These are phyloP conservation scores for Rhodotorula diobovata DNA, from an alignment of 768 basidiomycete genomes.

Conservation along the genomic window DNA sequence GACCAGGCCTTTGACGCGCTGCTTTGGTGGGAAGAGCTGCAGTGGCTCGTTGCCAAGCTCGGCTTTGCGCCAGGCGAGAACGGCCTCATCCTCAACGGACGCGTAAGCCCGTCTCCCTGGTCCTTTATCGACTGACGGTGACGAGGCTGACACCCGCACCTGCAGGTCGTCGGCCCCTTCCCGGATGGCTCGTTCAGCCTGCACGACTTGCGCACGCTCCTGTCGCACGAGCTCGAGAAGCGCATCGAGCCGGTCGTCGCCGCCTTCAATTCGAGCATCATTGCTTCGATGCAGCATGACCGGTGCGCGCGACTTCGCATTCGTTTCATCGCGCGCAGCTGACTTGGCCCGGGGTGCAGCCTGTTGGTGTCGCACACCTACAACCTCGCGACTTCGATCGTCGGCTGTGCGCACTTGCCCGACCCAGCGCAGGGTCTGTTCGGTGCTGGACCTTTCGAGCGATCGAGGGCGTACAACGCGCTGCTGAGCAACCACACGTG, in stretches of 20 bases:
- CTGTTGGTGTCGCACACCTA: constrained; percentile 58
- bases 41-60: constrained; percentile 7
- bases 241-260: constrained; percentile 65
- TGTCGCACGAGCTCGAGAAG: constrained; percentile 67
- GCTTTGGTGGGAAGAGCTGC: constrained; percentile 21
- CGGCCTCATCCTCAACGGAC: constrained; percentile 72
- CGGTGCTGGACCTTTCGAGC: constrained; percentile 10
- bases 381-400: constrained; percentile 64
- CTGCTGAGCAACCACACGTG: constrained; percentile 25
- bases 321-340: too few species aligned
- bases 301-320: background rate
- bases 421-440: constrained; percentile 48
- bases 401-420: constrained; percentile 60
- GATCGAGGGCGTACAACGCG: constrained; percentile 3
- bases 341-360: background rate
- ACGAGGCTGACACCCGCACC: background rate
- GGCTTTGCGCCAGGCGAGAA: constrained; percentile 51
- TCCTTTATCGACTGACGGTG: background rate
- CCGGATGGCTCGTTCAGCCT: constrained; percentile 56
- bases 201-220: constrained; percentile 69
- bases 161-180: constrained; percentile 73
- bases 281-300: constrained; percentile 48
- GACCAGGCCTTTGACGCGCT: constrained; percentile 6
- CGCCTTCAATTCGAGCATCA: constrained; percentile 54
- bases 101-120: constrained; percentile 54